These are phyloP conservation scores for Aspergillus conjunctus DNA, from an alignment of 495 filamentous ascomycete genomes.

Conservation along the genomic window DNA sequence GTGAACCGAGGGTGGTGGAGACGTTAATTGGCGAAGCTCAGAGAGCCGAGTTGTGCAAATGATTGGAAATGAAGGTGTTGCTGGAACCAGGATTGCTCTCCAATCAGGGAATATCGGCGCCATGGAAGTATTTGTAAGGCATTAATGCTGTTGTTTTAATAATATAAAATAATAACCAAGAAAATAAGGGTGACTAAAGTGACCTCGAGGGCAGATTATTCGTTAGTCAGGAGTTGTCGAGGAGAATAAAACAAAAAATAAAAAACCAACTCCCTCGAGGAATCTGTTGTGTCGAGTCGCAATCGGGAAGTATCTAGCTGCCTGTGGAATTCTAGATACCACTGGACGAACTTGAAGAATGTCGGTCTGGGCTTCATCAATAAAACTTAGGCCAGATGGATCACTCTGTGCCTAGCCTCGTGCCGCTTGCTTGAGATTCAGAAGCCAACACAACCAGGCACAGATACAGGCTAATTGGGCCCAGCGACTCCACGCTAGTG, in stretches of 20 bases:
- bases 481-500: constrained; percentile 3
- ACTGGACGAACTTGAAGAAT: not conserved
- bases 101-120: not conserved
- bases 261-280: no score
- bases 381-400: not conserved
- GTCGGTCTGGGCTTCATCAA: not conserved
- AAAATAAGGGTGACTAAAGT: no score
- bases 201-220: no score
- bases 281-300: no score
- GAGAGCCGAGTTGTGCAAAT: not conserved
- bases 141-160: not conserved
- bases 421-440: not conserved
- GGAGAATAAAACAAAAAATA: no score
- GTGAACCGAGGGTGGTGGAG: not conserved
- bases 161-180: not conserved
- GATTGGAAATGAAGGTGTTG: constrained; percentile 3
- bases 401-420: not conserved
- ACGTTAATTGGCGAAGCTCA: not conserved
- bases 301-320: no score
- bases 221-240: no score
- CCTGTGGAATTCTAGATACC: no score
- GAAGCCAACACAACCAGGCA: not conserved
- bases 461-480: constrained; percentile 1
- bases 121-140: not conserved
- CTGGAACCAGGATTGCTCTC: not conserved